These are phyloP conservation scores for Mucor saturninus DNA, from an alignment of 371 early-diverging fungal genomes.

Conservation along the genomic window DNA sequence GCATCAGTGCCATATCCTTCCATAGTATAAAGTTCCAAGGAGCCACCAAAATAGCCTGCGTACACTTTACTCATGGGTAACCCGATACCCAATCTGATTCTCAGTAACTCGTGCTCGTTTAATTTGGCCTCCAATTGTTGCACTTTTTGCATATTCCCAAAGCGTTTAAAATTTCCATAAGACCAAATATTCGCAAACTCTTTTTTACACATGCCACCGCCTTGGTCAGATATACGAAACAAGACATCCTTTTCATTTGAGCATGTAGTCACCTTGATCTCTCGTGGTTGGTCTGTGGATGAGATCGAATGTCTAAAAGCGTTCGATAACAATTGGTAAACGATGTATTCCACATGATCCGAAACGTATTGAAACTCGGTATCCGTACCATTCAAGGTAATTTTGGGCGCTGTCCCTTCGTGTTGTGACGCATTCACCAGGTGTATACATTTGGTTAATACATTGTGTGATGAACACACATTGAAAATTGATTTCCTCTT, in stretches of 20 bases:
- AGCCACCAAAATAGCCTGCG: slow-evolving; percentile 82
- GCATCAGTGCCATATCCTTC: slow-evolving; percentile 86
- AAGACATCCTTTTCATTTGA: slow-evolving; percentile 62
- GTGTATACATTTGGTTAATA: slow-evolving; percentile 63
- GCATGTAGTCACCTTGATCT: slow-evolving; percentile 74
- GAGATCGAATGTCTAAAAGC: slow-evolving; percentile 59
- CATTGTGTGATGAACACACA: slow-evolving; percentile 60
- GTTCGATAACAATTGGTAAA: slow-evolving; percentile 84
- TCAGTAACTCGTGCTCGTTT: slow-evolving; percentile 53
- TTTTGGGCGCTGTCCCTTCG: slow-evolving; percentile 7
- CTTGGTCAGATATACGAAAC: slow-evolving; percentile 85
- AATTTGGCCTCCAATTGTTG: slow-evolving; percentile 62
- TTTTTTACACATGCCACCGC: slow-evolving; percentile 72
- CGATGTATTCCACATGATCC: slow-evolving; percentile 85
- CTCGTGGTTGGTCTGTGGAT: slow-evolving; percentile 18
- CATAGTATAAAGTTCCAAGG: slow-evolving; percentile 67
- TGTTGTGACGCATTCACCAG: slow-evolving; percentile 37
- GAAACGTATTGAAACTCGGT: slow-evolving; percentile 82
- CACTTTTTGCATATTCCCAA: slow-evolving; percentile 66
- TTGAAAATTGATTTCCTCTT: slow-evolving; percentile 53
- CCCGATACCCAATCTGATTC: slow-evolving; percentile 74
- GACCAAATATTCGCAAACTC: slow-evolving; percentile 71
- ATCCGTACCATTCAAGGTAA: slow-evolving; percentile 33
- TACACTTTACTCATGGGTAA: slow-evolving; percentile 83
- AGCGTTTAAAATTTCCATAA: slow-evolving; percentile 59